Conservation (phyloP, 73 alveolate genomes). For the Tetrahymena borealis region DNA sequence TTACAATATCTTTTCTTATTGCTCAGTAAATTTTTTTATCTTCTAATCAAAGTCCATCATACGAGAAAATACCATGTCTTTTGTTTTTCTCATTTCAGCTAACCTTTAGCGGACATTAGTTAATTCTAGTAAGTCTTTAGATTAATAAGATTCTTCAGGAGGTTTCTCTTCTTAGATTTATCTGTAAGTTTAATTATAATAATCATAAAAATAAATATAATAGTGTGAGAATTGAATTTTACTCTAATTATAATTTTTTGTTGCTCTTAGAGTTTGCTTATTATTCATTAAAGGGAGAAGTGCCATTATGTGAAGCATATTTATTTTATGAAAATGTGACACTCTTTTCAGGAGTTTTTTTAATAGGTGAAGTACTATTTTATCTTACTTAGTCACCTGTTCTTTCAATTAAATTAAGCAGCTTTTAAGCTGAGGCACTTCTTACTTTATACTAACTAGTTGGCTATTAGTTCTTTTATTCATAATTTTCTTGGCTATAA, state of each 20-base stretch:
- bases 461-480: neutral
- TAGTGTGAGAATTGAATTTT: neutral
- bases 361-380: neutral
- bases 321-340: neutral
- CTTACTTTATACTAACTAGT: neutral
- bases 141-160: neutral
- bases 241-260: neutral
- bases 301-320: too few species aligned
- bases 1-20: neutral
- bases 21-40: neutral
- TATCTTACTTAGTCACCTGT: neutral
- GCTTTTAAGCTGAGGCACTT: neutral
- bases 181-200: neutral
- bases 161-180: neutral
- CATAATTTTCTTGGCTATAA: neutral
- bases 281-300: neutral
- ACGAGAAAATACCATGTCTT: neutral
- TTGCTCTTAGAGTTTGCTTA: neutral
- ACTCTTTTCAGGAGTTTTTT: neutral
- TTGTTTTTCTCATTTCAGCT: neutral
- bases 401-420: neutral
- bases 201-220: neutral
- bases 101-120: neutral
- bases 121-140: neutral
- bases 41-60: neutral